Percentiles rank a stretch among this genome's conserved stretches.
Evolutionary conservation across 345 rosid genomes (phyloP).

Genomic region (Aurinia saxatilis): DNA sequence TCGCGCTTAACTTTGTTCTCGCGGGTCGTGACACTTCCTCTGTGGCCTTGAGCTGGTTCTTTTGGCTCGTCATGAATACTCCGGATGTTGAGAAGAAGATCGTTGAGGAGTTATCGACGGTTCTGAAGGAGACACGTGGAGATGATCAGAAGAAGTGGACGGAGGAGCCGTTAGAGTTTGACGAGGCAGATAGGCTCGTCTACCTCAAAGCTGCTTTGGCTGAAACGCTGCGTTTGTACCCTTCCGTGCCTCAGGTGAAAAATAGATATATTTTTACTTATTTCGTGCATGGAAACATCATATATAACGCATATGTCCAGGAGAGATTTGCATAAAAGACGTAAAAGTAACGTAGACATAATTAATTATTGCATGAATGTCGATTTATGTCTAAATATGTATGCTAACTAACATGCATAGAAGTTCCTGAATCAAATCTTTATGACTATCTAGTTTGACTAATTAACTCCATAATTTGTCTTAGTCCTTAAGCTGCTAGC

Average conservation of each 20-base stretch:
- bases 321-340: no score
- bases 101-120: slow-evolving; percentile 48
- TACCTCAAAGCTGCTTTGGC: slow-evolving; percentile 87
- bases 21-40: slow-evolving; percentile 96
- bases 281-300: not conserved
- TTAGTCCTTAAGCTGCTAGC: not conserved
- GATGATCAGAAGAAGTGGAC: slow-evolving; percentile 48
- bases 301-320: slow-evolving; percentile 10
- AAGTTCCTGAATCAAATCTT: not conserved
- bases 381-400: not conserved
- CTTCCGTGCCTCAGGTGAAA: slow-evolving; percentile 66
- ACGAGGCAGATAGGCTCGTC: slow-evolving; percentile 63
- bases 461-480: not conserved
- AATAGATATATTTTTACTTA: not conserved
- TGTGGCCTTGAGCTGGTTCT: slow-evolving; percentile 91
- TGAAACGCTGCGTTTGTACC: slow-evolving; percentile 84
- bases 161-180: slow-evolving; percentile 64
- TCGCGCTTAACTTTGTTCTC: slow-evolving; percentile 84
- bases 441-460: slow-evolving; percentile 1
- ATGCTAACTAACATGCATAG: not conserved
- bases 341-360: not conserved
- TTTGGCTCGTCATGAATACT: slow-evolving; percentile 79
- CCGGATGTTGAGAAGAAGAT: slow-evolving; percentile 57
- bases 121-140: slow-evolving; percentile 65
- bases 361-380: not conserved